phyloP scores from a whole-genome alignment of 768 basidiomycete genomes.

The Termitomyces sp. region DNA sequence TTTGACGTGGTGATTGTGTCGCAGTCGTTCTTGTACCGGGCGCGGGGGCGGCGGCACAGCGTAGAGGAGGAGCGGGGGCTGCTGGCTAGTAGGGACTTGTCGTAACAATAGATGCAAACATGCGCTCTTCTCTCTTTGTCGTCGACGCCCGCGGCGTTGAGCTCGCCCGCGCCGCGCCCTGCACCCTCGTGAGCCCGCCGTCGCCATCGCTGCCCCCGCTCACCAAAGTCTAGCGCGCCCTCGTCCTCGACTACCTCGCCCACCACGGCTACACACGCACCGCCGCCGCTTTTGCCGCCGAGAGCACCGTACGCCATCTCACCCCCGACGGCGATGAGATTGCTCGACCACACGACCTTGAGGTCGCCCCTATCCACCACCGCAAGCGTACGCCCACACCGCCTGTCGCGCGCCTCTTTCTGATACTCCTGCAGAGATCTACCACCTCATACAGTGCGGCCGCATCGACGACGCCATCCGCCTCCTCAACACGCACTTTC shows the following conservation, averaged over 20 bases:
- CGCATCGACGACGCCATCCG: slow-evolving; percentile 66
- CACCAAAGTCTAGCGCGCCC: slow-evolving; percentile 38
- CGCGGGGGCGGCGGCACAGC: slow-evolving; percentile 33
- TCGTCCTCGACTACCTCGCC: slow-evolving; percentile 74
- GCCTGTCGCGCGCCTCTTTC: fast-evolving
- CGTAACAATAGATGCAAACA: slow-evolving; percentile 6
- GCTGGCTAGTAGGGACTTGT: slow-evolving; percentile 17
- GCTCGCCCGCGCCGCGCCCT: slow-evolving; percentile 30
- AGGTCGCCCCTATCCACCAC: slow-evolving; percentile 40
- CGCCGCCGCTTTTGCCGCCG: slow-evolving; percentile 59
- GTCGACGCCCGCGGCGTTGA: slow-evolving; percentile 2
- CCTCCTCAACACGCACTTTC: slow-evolving; percentile 69
- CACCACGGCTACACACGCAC: slow-evolving; percentile 72
- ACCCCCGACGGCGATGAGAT: slow-evolving; percentile 72
- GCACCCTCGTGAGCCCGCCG: slow-evolving; percentile 33
- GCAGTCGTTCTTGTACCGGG: slow-evolving; percentile 78
- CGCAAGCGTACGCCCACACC: slow-evolving; percentile 42
- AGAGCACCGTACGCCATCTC: slow-evolving; percentile 55
- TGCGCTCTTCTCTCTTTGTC: slow-evolving; percentile 1
- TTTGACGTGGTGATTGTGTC: slow-evolving; percentile 91
- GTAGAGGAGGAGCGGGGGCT: slow-evolving; percentile 46
- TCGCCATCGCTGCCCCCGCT: not conserved
- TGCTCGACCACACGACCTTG: slow-evolving; percentile 20
- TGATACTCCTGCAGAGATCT: slow-evolving; percentile 47
- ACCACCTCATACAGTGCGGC: slow-evolving; percentile 64